Percentiles rank a stretch among this genome's conserved stretches.
phyloP scores from a whole-genome alignment of 768 basidiomycete genomes.

The Tricholoma matsutake region DNA sequence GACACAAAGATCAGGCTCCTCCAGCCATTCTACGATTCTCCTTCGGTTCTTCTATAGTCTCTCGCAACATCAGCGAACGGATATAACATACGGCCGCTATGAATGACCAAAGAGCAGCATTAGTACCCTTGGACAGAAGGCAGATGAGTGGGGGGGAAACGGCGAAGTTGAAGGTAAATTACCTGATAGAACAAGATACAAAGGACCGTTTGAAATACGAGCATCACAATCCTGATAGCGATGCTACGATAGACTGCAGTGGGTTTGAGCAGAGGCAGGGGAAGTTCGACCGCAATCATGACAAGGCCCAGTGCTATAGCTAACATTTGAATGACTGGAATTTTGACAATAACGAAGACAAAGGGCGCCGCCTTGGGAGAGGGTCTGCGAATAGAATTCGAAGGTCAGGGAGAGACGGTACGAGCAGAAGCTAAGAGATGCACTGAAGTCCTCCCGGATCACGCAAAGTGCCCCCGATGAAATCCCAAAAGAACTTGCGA shows the following conservation, averaged over 20 bases:
- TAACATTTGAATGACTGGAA: constrained; percentile 70
- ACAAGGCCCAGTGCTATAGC: constrained; percentile 57
- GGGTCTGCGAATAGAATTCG: constrained; percentile 41
- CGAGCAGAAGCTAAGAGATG: constrained; percentile 26
- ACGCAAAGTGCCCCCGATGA: constrained; percentile 76
- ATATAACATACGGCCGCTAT: constrained; percentile 67
- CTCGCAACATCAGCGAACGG: constrained; percentile 63
- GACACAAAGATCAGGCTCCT: constrained; percentile 43
- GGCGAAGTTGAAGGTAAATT: constrained; percentile 12
- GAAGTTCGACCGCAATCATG: constrained; percentile 70
- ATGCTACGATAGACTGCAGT: constrained; percentile 65
- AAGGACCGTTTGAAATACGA: constrained; percentile 61
- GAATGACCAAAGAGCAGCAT: constrained; percentile 76
- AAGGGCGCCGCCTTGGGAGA: constrained; percentile 59
- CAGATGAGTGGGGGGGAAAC: constrained; percentile 2
- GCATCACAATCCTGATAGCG: constrained; percentile 55
- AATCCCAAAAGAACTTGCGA: constrained; percentile 98
- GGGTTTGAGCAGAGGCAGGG: constrained; percentile 55
- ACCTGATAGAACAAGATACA: constrained; percentile 78
- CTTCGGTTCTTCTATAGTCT: constrained; percentile 65
- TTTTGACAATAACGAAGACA: constrained; percentile 70
- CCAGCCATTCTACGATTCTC: constrained; percentile 57
- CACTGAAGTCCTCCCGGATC: constrained; percentile 80
- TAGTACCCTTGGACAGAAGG: constrained; percentile 61
- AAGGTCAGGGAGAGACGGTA: background rate